Evolutionary conservation across 2,329 filamentous ascomycete species (phyloP).

Genomic region (Albophoma yamanashiensis): DNA sequence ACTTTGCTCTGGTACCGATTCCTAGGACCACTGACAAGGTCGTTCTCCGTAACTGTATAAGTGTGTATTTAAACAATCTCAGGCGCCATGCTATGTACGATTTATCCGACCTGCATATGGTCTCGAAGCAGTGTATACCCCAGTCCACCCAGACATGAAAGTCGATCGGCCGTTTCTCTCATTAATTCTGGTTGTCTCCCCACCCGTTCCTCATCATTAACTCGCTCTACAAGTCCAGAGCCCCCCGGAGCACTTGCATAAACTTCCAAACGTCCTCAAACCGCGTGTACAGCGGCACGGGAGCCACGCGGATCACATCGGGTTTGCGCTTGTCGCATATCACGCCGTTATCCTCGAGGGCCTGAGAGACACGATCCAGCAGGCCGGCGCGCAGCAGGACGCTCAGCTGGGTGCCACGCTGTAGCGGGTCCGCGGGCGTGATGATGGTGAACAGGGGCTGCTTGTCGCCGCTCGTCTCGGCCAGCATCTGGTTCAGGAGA

Average conservation of each 20-base stretch:
- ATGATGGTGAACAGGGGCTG: constrained; percentile 46
- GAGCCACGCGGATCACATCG: constrained; percentile 74
- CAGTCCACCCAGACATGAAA: not conserved
- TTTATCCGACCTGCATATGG: not conserved
- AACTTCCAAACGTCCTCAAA: constrained; percentile 58
- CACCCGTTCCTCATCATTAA: not conserved
- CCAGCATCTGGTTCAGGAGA: constrained; percentile 40
- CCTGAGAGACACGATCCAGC: constrained; percentile 55
- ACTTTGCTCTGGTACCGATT: not conserved
- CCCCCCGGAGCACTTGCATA: constrained; percentile 28
- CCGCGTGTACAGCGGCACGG: constrained; percentile 74
- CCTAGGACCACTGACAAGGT: not conserved
- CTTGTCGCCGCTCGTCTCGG: constrained; percentile 14
- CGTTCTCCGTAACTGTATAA: not conserved
- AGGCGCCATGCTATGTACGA: not conserved
- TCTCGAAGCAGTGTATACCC: not conserved
- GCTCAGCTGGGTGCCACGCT: constrained; percentile 72
- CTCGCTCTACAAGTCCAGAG: constrained; percentile 13
- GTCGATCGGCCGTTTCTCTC: not conserved
- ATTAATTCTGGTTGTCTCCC: not conserved
- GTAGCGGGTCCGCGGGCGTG: constrained; percentile 56
- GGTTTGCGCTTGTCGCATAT: constrained; percentile 78
- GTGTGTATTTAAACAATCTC: not conserved
- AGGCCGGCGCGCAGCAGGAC: constrained; percentile 57
- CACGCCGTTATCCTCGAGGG: constrained; percentile 57